Conservation (phyloP, 495 filamentous ascomycete species). For the Chaetomium fimeti region DNA sequence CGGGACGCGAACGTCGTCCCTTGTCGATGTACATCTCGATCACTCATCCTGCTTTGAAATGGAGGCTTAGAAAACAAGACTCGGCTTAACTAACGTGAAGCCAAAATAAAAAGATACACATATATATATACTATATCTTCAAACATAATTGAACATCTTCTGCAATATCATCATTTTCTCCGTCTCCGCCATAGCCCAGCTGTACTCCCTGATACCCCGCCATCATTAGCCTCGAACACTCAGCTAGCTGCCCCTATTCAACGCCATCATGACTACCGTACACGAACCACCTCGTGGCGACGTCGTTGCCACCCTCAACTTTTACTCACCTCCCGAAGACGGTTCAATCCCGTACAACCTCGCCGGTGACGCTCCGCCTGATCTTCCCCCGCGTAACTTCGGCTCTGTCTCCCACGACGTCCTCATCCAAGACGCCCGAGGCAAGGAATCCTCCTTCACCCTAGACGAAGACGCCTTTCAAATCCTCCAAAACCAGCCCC, state of each 20-base stretch:
- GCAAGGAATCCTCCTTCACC: conserved; percentile 60
- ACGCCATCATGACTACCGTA: conserved; percentile 12
- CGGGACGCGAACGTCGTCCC: too few relatives aligned
- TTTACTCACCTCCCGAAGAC: conserved; percentile 64
- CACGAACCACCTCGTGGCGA: conserved; percentile 61
- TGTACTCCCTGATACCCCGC: background rate
- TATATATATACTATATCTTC: too few relatives aligned
- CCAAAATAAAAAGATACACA: too few relatives aligned
- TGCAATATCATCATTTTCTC: too few relatives aligned
- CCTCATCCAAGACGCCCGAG: conserved; percentile 50
- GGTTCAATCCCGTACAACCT: conserved; percentile 66
- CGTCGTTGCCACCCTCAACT: conserved; percentile 63
- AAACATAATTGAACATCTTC: too few relatives aligned
- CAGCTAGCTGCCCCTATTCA: background rate
- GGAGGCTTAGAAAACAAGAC: too few relatives aligned
- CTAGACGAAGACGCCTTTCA: conserved; percentile 75
- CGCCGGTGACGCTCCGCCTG: conserved; percentile 62
- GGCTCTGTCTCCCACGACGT: conserved; percentile 45
- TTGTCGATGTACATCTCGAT: too few relatives aligned
- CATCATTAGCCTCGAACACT: background rate
- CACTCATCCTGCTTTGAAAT: too few relatives aligned
- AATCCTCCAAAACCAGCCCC: conserved; percentile 51
- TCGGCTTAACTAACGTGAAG: too few relatives aligned
- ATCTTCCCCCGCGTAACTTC: conserved; percentile 63
- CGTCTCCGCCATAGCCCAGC: background rate